Base-by-base conservation (phyloP, 441 rosid species). In the Bocquillonia castaneifolia region DNA sequence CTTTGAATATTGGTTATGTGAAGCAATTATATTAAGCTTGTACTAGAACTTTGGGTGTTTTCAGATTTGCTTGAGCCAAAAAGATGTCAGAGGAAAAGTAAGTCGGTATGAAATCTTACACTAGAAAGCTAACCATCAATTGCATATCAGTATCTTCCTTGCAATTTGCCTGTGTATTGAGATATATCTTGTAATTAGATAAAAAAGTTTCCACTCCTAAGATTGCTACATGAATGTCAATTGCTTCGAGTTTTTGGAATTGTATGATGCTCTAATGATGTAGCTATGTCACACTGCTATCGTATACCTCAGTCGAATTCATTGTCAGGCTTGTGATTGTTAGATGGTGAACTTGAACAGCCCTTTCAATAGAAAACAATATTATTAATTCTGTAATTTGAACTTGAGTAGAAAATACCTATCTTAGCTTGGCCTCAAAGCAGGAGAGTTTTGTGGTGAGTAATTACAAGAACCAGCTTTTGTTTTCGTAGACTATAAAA, bases 41-140 rank as follows among this genome's bases (percentile, higher is more conserved):
- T 75, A 62, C 50, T 70, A 66, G 70, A 68, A 55, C 56, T 71
- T 72, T 66, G 75, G 71, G 81, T 77, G 79, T 65, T 64, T 32
- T 68, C 54, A 65, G 37, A 67, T 36, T 54, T 79, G 68, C 65
- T 70, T 44, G 74, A 64, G 70, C 75, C 50, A 50, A 67, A 68
- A 63, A 54, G 48, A n/a, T n/a, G 64, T 44, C 15, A 26, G 69
- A 71, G 60, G 66, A 25, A 60, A 64, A 74, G 68, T 67, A 63
- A 39, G 67, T 64, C 73, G 70, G 64, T 58, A 28, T 48, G 54
- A 63, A 69, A 72, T 68, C 61, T 69, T 77, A 68, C 65, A 62
- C 62, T 81, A 76, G 81, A 76, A 69, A 79, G 79, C 79, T 77
- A 79, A 81, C 87, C 58, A 66, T 63, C 64, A 31, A 70, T 66